phyloP scores from a whole-genome alignment of 345 rosid genomes.

The Populus simonii region DNA sequence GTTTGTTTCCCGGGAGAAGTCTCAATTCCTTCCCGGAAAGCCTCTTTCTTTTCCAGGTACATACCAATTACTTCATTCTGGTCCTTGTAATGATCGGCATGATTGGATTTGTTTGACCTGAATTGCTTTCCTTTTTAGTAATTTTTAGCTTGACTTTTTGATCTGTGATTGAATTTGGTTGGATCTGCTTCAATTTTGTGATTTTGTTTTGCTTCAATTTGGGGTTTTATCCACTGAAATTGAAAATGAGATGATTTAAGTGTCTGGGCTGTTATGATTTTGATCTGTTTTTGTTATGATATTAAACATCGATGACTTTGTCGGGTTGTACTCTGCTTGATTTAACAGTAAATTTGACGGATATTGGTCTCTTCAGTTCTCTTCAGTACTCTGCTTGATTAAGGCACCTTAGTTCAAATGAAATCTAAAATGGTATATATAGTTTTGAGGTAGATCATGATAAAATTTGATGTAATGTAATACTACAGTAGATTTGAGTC shows the following conservation, averaged over 20 bases:
- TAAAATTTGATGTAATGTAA: not conserved
- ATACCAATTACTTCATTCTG: not conserved
- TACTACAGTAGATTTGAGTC: no score
- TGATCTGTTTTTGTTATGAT: conserved; percentile 1
- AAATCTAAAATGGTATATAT: not conserved
- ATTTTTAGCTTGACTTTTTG: not conserved
- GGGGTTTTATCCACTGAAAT: no score
- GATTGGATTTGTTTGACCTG: not conserved
- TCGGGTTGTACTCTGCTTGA: not conserved
- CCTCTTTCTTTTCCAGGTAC: not conserved
- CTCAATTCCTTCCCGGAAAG: not conserved
- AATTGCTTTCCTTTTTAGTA: not conserved
- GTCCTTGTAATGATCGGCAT: not conserved
- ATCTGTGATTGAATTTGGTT: not conserved
- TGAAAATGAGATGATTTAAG: not conserved
- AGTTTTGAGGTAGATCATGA: not conserved
- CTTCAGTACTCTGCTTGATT: conserved; percentile 2
- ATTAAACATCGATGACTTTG: not conserved
- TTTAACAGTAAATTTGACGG: not conserved
- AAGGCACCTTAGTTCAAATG: not conserved
- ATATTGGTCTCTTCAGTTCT: not conserved
- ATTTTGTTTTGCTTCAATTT: not conserved
- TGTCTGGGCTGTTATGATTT: not conserved
- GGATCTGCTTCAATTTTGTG: not conserved
- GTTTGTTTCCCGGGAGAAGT: conserved; percentile 2